Conservation (phyloP, 257 asterid species). For the Anisodus acutangulus region DNA sequence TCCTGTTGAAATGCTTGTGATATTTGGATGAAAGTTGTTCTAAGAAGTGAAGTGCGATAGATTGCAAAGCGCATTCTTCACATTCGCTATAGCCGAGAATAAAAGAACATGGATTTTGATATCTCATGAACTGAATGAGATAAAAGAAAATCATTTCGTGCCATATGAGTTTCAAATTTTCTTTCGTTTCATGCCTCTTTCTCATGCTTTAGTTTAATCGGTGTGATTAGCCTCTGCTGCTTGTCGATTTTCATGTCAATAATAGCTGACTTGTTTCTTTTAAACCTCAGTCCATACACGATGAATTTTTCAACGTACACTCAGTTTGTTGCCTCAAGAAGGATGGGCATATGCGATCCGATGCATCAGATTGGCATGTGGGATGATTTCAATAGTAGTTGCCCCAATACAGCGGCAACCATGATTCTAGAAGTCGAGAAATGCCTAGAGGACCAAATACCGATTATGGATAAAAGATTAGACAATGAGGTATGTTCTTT, state of each 20-base stretch:
- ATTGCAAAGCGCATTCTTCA: background rate
- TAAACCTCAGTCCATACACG: conserved; percentile 36
- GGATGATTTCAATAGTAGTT: conserved; percentile 67
- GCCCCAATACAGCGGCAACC: conserved; percentile 48
- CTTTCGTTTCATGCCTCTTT: background rate
- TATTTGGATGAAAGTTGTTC: background rate
- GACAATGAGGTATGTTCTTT: conserved; percentile 16
- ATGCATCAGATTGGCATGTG: conserved; percentile 70
- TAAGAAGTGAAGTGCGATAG: background rate
- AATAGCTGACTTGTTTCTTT: conserved; percentile 31
- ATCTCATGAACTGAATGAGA: too few species aligned
- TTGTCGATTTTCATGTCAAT: conserved; percentile 16
- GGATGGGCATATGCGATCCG: conserved; percentile 82
- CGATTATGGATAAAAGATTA: background rate
- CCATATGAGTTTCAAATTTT: too few species aligned
- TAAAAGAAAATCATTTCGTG: background rate
- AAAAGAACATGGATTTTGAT: background rate
- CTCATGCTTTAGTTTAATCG: background rate
- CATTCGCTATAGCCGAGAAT: background rate
- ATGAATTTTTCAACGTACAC: conserved; percentile 75
- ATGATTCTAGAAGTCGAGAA: conserved; percentile 56
- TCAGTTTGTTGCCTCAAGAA: conserved; percentile 68
- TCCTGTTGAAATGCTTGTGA: too few species aligned
- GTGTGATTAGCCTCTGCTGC: background rate
- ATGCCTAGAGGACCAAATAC: conserved; percentile 67